Conservation (phyloP, 2,329 filamentous ascomycete genomes). For the Trichocomaceae sp. region DNA sequence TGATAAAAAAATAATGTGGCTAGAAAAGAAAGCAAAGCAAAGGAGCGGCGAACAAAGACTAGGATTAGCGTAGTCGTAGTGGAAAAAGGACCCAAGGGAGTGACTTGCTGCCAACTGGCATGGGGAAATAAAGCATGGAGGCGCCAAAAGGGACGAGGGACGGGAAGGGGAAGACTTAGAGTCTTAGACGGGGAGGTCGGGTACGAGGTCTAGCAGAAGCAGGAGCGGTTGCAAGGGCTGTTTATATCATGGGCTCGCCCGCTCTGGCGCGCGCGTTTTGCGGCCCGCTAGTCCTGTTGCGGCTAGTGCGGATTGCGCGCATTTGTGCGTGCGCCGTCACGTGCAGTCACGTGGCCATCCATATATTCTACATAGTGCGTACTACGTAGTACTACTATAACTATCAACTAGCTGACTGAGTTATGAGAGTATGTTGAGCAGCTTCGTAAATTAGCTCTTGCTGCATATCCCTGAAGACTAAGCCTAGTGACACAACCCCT, state of each 20-base stretch:
- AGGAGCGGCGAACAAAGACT: too few relatives aligned
- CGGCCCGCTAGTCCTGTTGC: slow-evolving; percentile 23
- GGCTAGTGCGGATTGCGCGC: slow-evolving; percentile 23
- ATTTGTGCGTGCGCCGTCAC: slow-evolving; percentile 25
- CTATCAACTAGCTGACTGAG: too few relatives aligned
- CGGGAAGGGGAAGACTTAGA: slow-evolving; percentile 7
- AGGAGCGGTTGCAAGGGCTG: slow-evolving; percentile 37
- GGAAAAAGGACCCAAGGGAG: not conserved
- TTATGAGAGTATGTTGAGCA: too few relatives aligned
- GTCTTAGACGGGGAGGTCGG: too few relatives aligned
- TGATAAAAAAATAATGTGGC: not conserved
- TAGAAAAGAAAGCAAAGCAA: not conserved
- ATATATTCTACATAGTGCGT: too few relatives aligned
- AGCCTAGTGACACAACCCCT: too few relatives aligned
- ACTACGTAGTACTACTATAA: too few relatives aligned
- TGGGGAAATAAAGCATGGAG: not conserved
- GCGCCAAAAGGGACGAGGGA: slow-evolving; percentile 9
- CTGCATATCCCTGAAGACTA: too few relatives aligned
- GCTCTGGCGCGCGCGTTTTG: slow-evolving; percentile 37
- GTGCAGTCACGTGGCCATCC: not conserved
- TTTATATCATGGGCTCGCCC: slow-evolving; percentile 42
- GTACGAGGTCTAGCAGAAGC: slow-evolving; percentile 17
- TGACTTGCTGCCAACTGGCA: not conserved
- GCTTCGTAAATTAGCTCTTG: too few relatives aligned
- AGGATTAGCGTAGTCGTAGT: not conserved